Evolutionary conservation across 2,329 filamentous ascomycete genomes (phyloP), one percentile per base, ranked within the genome.

Genomic region (Alternaria metachromatica): DNA sequence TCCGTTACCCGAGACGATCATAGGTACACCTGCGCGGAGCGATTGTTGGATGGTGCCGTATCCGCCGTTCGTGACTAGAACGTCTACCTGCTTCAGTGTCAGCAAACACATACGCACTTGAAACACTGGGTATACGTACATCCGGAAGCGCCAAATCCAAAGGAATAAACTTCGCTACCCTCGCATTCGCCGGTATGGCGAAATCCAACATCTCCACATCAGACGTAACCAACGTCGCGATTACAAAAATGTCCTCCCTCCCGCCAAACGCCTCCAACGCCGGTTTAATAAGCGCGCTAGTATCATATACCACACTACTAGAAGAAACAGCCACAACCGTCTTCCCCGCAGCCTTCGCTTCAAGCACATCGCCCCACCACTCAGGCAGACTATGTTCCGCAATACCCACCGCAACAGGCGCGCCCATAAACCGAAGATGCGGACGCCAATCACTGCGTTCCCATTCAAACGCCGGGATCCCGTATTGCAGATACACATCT

Each of bases 51-150:
- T 78, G 1, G 82, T 83, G 5, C 84, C 82, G 58, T 84, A 86
- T 7, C 84, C 84, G 5, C 80, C 84, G 49, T 85, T 86, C 12
- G 80, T 80, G 21, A 86, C 76, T 15, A 86, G 82, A 2, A 83
- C 78, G 25, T 70, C 64, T 5, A 67, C 68, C 57, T 84, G 64
- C 9, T 30, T 15, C 3, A 1, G 6, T 20, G 23, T 55, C 23
- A 62, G 54, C 15, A 58, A 8, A 6, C 4, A 23, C 13, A 20
- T 10, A 37, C 2, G 0, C 8, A 12, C 9, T 8, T 33, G 10
- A 0, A 41, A 23, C 15, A 15, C 23, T 3, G n/a, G 10, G n/a
- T 43, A 41, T 26, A 56, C 43, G 48, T 30, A 57, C 53, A 6
- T 59, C 25, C 78, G 79, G 49, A 2, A 87, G 74, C 1, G 85